phyloP scores from a whole-genome alignment of 257 asterid genomes.

The Petunia axillaris region DNA sequence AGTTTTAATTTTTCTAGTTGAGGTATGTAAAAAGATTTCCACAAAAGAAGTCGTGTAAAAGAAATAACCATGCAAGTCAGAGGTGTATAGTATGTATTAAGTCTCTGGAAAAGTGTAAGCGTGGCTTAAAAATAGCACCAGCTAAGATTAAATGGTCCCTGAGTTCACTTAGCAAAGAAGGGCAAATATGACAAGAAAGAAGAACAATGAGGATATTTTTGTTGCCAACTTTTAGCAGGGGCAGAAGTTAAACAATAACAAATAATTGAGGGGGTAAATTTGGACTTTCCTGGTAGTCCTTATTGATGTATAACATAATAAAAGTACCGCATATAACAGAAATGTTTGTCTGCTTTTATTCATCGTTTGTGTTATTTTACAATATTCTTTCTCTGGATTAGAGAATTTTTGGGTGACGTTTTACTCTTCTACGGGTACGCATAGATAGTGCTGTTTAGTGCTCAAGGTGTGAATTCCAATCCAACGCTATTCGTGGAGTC shows the following conservation, averaged over 20 bases:
- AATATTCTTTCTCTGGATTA: conserved; percentile 10
- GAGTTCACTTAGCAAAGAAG: not conserved
- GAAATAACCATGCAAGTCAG: too few relatives aligned
- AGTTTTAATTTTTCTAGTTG: too few relatives aligned
- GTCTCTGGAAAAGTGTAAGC: not conserved
- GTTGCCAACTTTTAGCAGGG: not conserved
- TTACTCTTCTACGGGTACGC: not conserved
- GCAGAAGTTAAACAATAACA: not conserved
- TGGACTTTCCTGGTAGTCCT: not conserved
- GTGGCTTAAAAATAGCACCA: not conserved
- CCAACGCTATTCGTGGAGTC: not conserved
- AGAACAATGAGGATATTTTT: not conserved
- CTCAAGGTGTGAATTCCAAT: not conserved
- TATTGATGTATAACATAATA: not conserved
- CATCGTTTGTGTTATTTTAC: not conserved
- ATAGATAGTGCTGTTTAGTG: not conserved
- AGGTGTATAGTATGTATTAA: too few relatives aligned
- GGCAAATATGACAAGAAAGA: not conserved
- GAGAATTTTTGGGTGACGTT: not conserved
- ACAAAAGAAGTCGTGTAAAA: too few relatives aligned
- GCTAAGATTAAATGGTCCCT: not conserved
- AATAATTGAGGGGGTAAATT: not conserved
- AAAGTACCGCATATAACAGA: not conserved
- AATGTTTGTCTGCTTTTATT: not conserved
- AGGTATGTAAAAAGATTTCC: too few relatives aligned